These are phyloP conservation scores for Sugiyamaella pinicola DNA, from an alignment of 1,139 yeast species.

Conservation along the genomic window DNA sequence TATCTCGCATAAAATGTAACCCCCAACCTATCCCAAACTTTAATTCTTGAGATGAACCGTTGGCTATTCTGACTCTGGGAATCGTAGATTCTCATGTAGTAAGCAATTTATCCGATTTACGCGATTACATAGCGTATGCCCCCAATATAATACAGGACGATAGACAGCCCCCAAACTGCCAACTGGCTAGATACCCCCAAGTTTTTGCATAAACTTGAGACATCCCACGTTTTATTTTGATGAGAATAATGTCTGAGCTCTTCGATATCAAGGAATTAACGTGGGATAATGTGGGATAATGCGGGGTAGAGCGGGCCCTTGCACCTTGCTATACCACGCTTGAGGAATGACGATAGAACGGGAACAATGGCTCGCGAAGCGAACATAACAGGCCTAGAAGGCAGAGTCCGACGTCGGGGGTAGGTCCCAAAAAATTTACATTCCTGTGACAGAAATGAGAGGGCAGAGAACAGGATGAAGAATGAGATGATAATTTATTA, in stretches of 20 bases:
- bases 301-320: not conserved
- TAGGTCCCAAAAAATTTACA: too few relatives aligned
- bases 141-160: not conserved
- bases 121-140: not conserved
- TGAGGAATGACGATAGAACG: not conserved
- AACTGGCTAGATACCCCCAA: not conserved
- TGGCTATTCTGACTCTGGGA: not conserved
- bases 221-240: too few relatives aligned
- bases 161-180: not conserved
- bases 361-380: too few relatives aligned
- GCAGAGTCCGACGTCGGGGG: not conserved
- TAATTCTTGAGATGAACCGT: not conserved
- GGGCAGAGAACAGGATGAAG: too few relatives aligned
- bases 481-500: too few relatives aligned
- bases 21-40: not conserved
- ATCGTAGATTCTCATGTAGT: not conserved
- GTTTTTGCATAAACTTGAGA: not conserved
- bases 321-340: not conserved
- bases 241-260: not conserved
- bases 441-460: too few relatives aligned
- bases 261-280: not conserved
- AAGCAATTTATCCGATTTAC: not conserved
- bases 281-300: not conserved
- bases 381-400: too few relatives aligned
- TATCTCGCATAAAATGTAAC: slow-evolving; percentile 1